These are phyloP conservation scores for Psilocybe cubensis DNA, from an alignment of 768 basidiomycete genomes.

Conservation along the genomic window DNA sequence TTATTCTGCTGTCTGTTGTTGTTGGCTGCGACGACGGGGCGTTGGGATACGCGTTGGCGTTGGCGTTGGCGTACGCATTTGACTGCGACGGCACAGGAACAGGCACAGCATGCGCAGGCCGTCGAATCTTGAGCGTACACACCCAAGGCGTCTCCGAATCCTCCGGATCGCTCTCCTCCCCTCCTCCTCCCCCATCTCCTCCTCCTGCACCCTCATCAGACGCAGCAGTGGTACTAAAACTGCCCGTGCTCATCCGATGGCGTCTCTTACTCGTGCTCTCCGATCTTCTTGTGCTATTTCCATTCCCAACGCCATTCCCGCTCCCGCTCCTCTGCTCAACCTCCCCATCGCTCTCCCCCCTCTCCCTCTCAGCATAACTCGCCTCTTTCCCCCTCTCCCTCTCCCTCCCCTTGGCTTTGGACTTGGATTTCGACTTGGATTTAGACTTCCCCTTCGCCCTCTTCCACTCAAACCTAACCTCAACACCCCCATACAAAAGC, in stretches of 20 bases:
- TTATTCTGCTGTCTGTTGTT: too few species aligned
- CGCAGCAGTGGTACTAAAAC: slow-evolving; percentile 29
- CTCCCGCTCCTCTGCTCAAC: slow-evolving; percentile 50
- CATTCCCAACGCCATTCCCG: slow-evolving; percentile 23
- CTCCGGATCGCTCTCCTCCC: slow-evolving; percentile 93
- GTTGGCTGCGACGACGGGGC: too few species aligned
- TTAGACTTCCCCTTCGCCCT: slow-evolving; percentile 49
- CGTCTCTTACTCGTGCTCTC: slow-evolving; percentile 25
- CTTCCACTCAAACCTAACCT: slow-evolving; percentile 83
- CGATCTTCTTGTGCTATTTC: slow-evolving; percentile 20
- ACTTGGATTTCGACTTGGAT: too few species aligned
- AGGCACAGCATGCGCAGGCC: slow-evolving; percentile 29
- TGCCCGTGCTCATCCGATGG: slow-evolving; percentile 41
- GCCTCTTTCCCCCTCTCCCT: slow-evolving; percentile 10
- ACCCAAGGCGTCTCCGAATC: slow-evolving; percentile 97
- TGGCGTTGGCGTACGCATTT: not conserved
- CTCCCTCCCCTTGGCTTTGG: slow-evolving; percentile 23
- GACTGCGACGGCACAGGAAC: slow-evolving; percentile 8
- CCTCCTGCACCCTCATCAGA: slow-evolving; percentile 34
- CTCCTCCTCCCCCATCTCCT: slow-evolving; percentile 39
- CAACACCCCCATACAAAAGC: slow-evolving; percentile 47
- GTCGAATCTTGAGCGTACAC: slow-evolving; percentile 75
- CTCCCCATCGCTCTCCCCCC: slow-evolving; percentile 23
- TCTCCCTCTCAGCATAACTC: slow-evolving; percentile 9
- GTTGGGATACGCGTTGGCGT: too few species aligned